These are phyloP conservation scores for Albophoma yamanashiensis DNA, from an alignment of 2,329 filamentous ascomycete genomes.

Conservation along the genomic window DNA sequence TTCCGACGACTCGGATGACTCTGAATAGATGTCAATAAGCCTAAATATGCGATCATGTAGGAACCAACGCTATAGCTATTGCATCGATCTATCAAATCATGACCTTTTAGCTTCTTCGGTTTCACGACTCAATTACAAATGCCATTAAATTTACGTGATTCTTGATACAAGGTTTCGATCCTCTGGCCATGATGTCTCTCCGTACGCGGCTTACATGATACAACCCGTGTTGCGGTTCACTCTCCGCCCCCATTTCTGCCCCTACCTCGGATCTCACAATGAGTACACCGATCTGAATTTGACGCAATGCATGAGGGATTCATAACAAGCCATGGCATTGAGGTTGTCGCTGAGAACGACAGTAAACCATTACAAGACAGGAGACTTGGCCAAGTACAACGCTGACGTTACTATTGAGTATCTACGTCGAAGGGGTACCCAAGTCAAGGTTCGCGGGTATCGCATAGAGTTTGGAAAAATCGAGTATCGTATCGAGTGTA, in stretches of 20 bases:
- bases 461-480: conserved; percentile 33
- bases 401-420: conserved; percentile 28
- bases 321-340: not conserved
- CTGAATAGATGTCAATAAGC: not conserved
- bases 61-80: not conserved
- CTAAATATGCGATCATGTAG: not conserved
- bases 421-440: conserved; percentile 42
- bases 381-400: conserved; percentile 33
- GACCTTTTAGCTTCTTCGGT: too few relatives aligned
- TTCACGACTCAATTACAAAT: too few relatives aligned
- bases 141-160: too few relatives aligned
- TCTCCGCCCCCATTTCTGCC: not conserved
- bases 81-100: not conserved
- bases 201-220: not conserved
- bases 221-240: not conserved
- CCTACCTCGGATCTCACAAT: not conserved
- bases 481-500: conserved; percentile 5
- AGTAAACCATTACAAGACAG: conserved; percentile 27
- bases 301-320: not conserved
- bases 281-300: not conserved
- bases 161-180: too few relatives aligned
- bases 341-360: not conserved
- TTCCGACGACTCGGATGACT: conserved; percentile 3
- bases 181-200: too few relatives aligned
- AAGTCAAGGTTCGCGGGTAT: conserved; percentile 48